Base-by-base conservation (phyloP, 2,329 filamentous ascomycete genomes). In the Botryotinia globosa region DNA sequence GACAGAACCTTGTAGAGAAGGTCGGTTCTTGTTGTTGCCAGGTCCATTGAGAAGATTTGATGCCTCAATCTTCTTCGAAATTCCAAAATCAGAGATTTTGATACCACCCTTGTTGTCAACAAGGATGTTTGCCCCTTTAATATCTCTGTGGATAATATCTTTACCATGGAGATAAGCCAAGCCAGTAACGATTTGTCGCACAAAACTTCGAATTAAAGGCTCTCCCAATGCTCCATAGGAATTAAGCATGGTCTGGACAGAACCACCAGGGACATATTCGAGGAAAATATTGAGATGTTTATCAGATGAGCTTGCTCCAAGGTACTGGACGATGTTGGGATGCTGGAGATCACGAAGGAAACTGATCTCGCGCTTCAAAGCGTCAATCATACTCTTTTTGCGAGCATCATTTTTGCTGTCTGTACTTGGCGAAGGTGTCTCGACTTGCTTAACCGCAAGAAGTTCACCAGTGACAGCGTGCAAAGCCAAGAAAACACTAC, bases 21-120 rank as follows among this genome's bases (percentile, higher is more conserved):
- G 89, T 8, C 90, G 85, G 79, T 92, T 86, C 81, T 89, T 90
- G 82, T 87, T 90, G 82, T 90, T 90, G 79, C 87, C 88, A 80
- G 85, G 91, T 78, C 86, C 91, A 58, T 72, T 90, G 64, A 97
- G 89, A 62, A 98, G 89, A 74, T 94, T 96, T 73, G 93, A 91
- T 22, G 94, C 94, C 83, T 98, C 95, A 58, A 98, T 92, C 82
- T 97, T 97, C 86, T 99, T 99, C 74, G 93, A 97, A 81, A 99
- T 98, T 80, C 96, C 96, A 78, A 99, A 99, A 85, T 99, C 96
- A 14, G 95, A 98, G 77, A 99, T 99, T 84, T 99, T 99, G 84
- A 99, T 97, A 12, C 93, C 95, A 73, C 96, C 96, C 83, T 98
- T 98, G 86, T 98, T 98, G 85, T 99, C 96, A 73, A 99, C 96